phyloP scores from a whole-genome alignment of 2,329 filamentous ascomycete species.

The Atkinsonella texensis region DNA sequence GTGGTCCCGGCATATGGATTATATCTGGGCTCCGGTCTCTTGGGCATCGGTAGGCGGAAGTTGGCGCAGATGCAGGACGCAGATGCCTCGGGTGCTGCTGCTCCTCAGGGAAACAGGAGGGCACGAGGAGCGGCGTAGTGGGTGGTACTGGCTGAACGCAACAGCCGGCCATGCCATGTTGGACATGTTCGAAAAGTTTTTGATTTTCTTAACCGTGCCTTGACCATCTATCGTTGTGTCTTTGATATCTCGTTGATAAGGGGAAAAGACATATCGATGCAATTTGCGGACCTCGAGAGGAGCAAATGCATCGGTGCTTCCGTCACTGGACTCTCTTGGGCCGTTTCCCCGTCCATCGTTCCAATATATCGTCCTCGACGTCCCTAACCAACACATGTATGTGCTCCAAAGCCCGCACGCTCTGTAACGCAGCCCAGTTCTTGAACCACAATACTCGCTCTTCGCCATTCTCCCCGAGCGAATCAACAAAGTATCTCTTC shows the following conservation, averaged over 20 bases:
- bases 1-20: slow-evolving; percentile 43
- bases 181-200: neutral
- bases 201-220: neutral
- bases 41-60: slow-evolving; percentile 39
- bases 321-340: slow-evolving; percentile 19
- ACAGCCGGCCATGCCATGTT: neutral
- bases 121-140: slow-evolving; percentile 40
- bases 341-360: slow-evolving; percentile 40
- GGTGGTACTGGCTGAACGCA: neutral
- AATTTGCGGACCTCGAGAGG: neutral
- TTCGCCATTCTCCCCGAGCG: slow-evolving; percentile 36
- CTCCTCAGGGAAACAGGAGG: slow-evolving; percentile 36
- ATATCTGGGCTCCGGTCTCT: slow-evolving; percentile 41
- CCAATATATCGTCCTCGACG: slow-evolving; percentile 37
- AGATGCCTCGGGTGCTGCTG: slow-evolving; percentile 12
- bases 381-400: slow-evolving; percentile 64
- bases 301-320: neutral
- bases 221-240: neutral
- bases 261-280: too few species aligned
- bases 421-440: slow-evolving; percentile 85
- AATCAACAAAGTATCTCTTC: slow-evolving; percentile 51
- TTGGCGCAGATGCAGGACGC: slow-evolving; percentile 36
- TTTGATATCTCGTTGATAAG: neutral
- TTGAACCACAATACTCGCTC: slow-evolving; percentile 72
- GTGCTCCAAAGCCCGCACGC: slow-evolving; percentile 76